These are phyloP conservation scores for Samsoniella hepiali DNA, from an alignment of 2,329 filamentous ascomycete genomes.

Conservation along the genomic window DNA sequence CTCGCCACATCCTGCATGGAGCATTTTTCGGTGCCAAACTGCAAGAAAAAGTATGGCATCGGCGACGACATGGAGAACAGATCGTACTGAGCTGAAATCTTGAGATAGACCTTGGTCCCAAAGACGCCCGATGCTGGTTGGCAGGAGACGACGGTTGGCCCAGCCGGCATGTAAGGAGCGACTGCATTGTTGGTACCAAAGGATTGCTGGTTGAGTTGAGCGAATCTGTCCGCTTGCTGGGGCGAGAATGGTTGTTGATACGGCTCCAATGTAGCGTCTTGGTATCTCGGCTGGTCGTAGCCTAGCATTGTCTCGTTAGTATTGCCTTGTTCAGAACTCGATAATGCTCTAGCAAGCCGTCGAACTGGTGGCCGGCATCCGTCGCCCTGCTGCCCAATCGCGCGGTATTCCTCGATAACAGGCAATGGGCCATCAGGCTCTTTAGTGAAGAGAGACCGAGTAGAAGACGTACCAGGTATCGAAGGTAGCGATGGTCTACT, in stretches of 20 bases:
- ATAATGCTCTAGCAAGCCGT: no score
- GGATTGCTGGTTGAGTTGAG: slow-evolving; percentile 52
- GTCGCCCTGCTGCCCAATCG: neutral
- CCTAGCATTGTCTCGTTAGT: slow-evolving; percentile 37
- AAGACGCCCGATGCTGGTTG: slow-evolving; percentile 65
- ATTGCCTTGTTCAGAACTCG: neutral
- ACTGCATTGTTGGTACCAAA: slow-evolving; percentile 61
- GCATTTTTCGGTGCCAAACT: slow-evolving; percentile 76
- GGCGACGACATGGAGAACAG: slow-evolving; percentile 56
- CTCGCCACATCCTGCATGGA: slow-evolving; percentile 58
- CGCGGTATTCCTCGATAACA: neutral
- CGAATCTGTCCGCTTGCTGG: slow-evolving; percentile 46
- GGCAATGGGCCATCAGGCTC: neutral
- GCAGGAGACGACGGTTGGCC: slow-evolving; percentile 63
- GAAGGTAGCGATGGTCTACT: slow-evolving; percentile 76
- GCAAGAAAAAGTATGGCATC: slow-evolving; percentile 58
- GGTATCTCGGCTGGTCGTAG: slow-evolving; percentile 60
- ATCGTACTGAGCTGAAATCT: slow-evolving; percentile 73
- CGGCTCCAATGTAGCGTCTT: slow-evolving; percentile 53
- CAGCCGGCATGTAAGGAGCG: slow-evolving; percentile 62
- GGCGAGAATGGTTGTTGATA: slow-evolving; percentile 48
- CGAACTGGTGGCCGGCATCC: neutral
- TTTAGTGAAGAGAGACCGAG: no score
- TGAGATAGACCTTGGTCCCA: slow-evolving; percentile 69
- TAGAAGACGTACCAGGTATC: slow-evolving; percentile 71